These are phyloP conservation scores for Musa beccarii DNA, from an alignment of 176 grass and related monocot genomes.

Conservation along the genomic window DNA sequence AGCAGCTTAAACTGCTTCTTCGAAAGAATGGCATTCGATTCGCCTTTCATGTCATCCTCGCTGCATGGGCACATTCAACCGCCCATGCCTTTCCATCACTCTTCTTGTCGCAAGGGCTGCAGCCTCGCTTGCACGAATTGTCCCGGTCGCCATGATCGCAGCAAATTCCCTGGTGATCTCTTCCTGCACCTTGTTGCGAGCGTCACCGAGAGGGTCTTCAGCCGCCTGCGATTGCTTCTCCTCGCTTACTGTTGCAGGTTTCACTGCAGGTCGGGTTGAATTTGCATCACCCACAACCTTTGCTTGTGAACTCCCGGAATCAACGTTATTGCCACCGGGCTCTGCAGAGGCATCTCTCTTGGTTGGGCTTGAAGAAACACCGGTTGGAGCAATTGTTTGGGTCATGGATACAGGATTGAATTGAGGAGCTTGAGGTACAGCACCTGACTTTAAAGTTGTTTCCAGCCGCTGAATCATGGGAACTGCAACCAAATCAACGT, in stretches of 20 bases:
- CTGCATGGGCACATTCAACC: no score
- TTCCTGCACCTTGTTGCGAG: slow-evolving; percentile 58
- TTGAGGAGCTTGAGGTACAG: slow-evolving; percentile 32
- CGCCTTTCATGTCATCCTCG: no score
- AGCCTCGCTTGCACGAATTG: slow-evolving; percentile 2
- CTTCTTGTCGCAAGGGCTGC: no score
- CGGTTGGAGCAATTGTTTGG: neutral
- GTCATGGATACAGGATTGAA: neutral
- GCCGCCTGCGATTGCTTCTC: neutral
- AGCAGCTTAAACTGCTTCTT: no score
- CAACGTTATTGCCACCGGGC: neutral
- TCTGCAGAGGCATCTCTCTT: neutral
- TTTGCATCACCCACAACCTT: neutral
- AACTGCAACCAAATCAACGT: neutral
- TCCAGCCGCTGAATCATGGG: slow-evolving; percentile 79
- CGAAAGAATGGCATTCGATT: no score
- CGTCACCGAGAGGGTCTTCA: slow-evolving; percentile 30
- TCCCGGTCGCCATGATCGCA: slow-evolving; percentile 66
- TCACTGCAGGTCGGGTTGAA: neutral
- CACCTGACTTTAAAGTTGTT: slow-evolving; percentile 44
- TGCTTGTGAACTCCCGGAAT: neutral
- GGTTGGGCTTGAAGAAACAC: neutral
- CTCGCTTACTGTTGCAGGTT: neutral
- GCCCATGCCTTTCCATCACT: no score
- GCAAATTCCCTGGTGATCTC: slow-evolving; percentile 46